Percentiles rank a stretch among this genome's conserved stretches.
These are phyloP conservation scores for Mrakia blollopis DNA, from an alignment of 768 basidiomycete species.

Conservation along the genomic window DNA sequence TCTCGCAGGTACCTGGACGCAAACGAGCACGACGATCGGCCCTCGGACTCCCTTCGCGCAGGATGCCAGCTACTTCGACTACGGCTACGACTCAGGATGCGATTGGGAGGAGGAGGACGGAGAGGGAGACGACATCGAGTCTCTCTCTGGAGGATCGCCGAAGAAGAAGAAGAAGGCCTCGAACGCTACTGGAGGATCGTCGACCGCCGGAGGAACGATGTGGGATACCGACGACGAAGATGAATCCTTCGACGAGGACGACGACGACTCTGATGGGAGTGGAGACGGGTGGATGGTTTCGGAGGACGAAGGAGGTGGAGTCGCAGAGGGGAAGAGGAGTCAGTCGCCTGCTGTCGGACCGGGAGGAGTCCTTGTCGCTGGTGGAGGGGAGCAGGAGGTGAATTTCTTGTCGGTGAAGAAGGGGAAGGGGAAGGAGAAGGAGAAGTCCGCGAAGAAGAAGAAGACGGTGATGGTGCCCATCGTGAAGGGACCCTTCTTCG, in stretches of 20 bases:
- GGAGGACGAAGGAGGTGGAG: constrained; percentile 68
- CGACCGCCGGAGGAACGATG: not conserved
- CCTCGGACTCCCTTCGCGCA: constrained; percentile 76
- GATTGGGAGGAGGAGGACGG: constrained; percentile 88
- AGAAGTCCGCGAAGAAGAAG: constrained; percentile 51
- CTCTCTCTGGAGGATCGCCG: constrained; percentile 20
- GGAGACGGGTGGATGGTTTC: constrained; percentile 45
- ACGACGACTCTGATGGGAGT: constrained; percentile 54
- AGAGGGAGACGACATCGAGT: constrained; percentile 51
- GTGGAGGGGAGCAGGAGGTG: not conserved
- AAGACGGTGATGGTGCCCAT: constrained; percentile 72
- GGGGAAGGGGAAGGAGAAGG: constrained; percentile 24
- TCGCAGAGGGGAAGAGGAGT: constrained; percentile 74
- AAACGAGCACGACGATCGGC: constrained; percentile 68
- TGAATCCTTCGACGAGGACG: constrained; percentile 54
- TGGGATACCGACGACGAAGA: constrained; percentile 75
- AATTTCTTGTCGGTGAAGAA: not conserved
- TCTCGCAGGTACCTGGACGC: constrained; percentile 69
- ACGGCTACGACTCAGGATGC: constrained; percentile 86
- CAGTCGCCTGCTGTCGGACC: constrained; percentile 49
- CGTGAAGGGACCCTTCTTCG: constrained; percentile 77
- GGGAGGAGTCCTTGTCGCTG: constrained; percentile 42
- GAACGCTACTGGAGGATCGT: not conserved
- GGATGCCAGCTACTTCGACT: constrained; percentile 74
- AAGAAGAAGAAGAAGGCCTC: not conserved